Percentiles rank a stretch among this genome's conserved stretches.
Evolutionary conservation across 2,329 filamentous ascomycete genomes (phyloP).

Genomic region (Aspergillus glaucus): DNA sequence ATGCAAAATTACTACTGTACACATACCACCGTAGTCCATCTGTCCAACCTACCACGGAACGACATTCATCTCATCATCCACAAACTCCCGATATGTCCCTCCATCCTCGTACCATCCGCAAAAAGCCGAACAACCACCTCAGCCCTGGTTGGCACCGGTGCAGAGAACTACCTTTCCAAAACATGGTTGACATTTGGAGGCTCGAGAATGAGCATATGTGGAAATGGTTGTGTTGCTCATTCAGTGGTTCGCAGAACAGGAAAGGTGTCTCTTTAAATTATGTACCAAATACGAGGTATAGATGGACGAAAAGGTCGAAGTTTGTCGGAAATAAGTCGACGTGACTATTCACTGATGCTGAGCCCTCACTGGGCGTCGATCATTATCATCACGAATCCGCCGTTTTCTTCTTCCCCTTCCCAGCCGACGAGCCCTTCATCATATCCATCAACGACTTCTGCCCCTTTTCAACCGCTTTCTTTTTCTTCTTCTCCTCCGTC

Average conservation of each 20-base stretch:
- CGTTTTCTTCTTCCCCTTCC: constrained; percentile 1
- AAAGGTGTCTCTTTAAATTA: neutral
- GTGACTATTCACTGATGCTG: too few species aligned
- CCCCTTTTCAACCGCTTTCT: constrained; percentile 38
- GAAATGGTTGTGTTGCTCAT: neutral
- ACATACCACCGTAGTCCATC: too few species aligned
- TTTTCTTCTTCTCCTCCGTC: constrained; percentile 48
- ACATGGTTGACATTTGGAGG: neutral
- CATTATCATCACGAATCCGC: neutral
- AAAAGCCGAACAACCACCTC: constrained; percentile 19
- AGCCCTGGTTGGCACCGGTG: constrained; percentile 30
- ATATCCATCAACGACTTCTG: constrained; percentile 32
- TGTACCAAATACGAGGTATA: neutral
- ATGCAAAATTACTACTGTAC: too few species aligned
- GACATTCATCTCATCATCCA: constrained; percentile 15
- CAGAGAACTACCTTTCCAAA: constrained; percentile 21
- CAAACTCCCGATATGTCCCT: constrained; percentile 19
- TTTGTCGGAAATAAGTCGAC: neutral
- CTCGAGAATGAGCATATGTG: neutral
- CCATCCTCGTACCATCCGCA: constrained; percentile 8
- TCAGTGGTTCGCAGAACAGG: neutral
- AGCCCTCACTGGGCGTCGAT: too few species aligned
- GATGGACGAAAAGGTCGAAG: neutral
- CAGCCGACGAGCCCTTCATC: constrained; percentile 18
- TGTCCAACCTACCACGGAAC: constrained; percentile 15